phyloP scores from a whole-genome alignment of 176 grass and related monocot genomes.

The Musa troglodytarum region DNA sequence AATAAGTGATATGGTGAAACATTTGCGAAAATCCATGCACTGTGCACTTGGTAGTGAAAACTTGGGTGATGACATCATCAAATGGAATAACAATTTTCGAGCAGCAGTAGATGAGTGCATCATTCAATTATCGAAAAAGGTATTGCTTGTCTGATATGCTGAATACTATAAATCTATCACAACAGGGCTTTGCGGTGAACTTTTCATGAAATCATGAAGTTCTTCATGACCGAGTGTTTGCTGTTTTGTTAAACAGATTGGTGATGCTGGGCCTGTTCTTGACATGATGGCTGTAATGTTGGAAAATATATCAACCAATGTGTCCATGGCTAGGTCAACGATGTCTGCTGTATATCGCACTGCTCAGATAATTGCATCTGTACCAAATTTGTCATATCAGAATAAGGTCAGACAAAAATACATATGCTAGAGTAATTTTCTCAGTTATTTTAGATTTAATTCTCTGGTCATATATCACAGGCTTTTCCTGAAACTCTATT shows the following conservation, averaged over 20 bases:
- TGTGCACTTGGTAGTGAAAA: slow-evolving; percentile 65
- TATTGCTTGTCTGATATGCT: slow-evolving; percentile 17
- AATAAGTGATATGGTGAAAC: slow-evolving; percentile 96
- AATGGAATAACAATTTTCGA: slow-evolving; percentile 69
- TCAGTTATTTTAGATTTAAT: background rate
- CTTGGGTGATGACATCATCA: slow-evolving; percentile 41
- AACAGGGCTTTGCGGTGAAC: background rate
- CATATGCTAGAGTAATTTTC: slow-evolving; percentile 6
- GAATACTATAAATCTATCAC: background rate
- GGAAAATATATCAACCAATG: slow-evolving; percentile 74
- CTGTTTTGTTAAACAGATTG: slow-evolving; percentile 51
- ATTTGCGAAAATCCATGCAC: slow-evolving; percentile 86
- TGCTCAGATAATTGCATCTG: slow-evolving; percentile 95
- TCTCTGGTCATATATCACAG: slow-evolving; percentile 32
- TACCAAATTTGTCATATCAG: slow-evolving; percentile 92
- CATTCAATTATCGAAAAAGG: slow-evolving; percentile 88
- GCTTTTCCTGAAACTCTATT: slow-evolving; percentile 96
- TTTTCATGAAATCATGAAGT: background rate
- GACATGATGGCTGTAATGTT: slow-evolving; percentile 98
- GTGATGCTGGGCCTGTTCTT: slow-evolving; percentile 97
- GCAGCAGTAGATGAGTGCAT: slow-evolving; percentile 80
- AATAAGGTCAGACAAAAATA: slow-evolving; percentile 50
- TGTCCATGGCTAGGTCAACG: slow-evolving; percentile 78
- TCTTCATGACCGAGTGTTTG: background rate
- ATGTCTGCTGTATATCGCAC: slow-evolving; percentile 89